These are phyloP conservation scores for Penicillium olsonii DNA, from an alignment of 2,329 filamentous ascomycete genomes.

Conservation along the genomic window DNA sequence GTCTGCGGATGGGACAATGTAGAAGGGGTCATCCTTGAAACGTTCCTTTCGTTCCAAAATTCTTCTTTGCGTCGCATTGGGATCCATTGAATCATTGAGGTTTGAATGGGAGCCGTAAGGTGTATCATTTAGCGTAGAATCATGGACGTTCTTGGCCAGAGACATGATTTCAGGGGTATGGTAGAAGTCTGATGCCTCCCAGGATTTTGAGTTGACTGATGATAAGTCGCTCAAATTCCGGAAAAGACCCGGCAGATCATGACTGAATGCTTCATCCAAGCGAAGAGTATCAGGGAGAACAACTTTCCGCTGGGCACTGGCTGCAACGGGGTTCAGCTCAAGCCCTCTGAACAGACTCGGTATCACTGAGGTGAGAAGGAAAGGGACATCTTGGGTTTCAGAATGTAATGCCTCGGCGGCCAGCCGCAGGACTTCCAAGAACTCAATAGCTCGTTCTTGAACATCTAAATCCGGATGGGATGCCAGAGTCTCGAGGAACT, in stretches of 20 bases:
- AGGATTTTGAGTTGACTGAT: constrained; percentile 3
- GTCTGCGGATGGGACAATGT: constrained; percentile 65
- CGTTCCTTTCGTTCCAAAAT: constrained; percentile 77
- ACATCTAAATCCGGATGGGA: constrained; percentile 88
- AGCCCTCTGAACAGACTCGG: constrained; percentile 82
- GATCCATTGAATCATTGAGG: constrained; percentile 54
- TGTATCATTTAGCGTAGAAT: constrained; percentile 18
- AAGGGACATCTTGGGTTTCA: constrained; percentile 62
- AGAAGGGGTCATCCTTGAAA: constrained; percentile 93
- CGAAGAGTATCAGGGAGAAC: constrained; percentile 75
- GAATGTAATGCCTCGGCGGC: constrained; percentile 70
- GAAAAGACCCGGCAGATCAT: constrained; percentile 69
- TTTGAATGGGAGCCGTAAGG: constrained; percentile 41
- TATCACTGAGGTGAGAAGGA: constrained; percentile 86
- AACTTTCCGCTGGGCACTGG: constrained; percentile 80
- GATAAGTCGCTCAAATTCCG: constrained; percentile 54
- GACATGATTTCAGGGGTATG: constrained; percentile 31
- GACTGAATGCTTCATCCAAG: constrained; percentile 79
- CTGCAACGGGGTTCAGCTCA: constrained; percentile 88
- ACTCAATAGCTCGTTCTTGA: constrained; percentile 91
- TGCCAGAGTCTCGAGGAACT: constrained; percentile 76
- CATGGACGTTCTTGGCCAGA: constrained; percentile 23
- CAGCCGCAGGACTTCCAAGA: constrained; percentile 83
- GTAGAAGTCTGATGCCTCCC: constrained; percentile 38
- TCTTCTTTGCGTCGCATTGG: constrained; percentile 71